phyloP scores from a whole-genome alignment of 257 asterid genomes.

The Marsdenia floribunda region DNA sequence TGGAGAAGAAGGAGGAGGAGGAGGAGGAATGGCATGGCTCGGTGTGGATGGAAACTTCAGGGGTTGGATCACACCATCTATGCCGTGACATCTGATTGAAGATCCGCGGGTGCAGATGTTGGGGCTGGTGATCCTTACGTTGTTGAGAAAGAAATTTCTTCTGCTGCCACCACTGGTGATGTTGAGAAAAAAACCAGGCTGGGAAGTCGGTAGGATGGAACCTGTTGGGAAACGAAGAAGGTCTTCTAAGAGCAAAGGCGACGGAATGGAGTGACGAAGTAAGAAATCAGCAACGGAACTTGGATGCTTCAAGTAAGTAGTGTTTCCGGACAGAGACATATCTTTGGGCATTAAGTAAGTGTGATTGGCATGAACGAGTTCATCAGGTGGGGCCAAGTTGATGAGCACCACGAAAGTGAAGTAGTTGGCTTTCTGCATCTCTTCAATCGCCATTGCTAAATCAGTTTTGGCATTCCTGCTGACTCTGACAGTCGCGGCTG shows the following conservation, averaged over 20 bases:
- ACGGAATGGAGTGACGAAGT: slow-evolving; percentile 63
- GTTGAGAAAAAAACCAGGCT: slow-evolving; percentile 40
- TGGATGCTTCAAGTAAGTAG: neutral
- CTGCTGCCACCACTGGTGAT: slow-evolving; percentile 41
- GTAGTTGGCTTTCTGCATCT: slow-evolving; percentile 71
- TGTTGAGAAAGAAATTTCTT: slow-evolving; percentile 48
- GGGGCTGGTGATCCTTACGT: slow-evolving; percentile 52
- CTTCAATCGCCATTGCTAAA: slow-evolving; percentile 31
- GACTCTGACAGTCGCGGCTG: slow-evolving; percentile 6
- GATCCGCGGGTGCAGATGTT: slow-evolving; percentile 50
- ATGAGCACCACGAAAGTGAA: slow-evolving; percentile 68
- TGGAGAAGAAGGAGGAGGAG: neutral
- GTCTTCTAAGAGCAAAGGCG: slow-evolving; percentile 53
- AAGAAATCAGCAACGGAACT: slow-evolving; percentile 43
- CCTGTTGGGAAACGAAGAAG: slow-evolving; percentile 58
- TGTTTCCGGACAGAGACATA: slow-evolving; percentile 32
- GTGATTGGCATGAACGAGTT: slow-evolving; percentile 29
- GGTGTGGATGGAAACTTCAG: neutral
- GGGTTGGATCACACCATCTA: slow-evolving; percentile 53
- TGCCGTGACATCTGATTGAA: slow-evolving; percentile 70
- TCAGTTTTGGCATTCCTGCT: slow-evolving; percentile 10
- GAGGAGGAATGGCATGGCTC: neutral
- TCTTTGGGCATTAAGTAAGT: slow-evolving; percentile 84
- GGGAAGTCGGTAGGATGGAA: slow-evolving; percentile 56
- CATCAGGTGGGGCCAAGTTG: slow-evolving; percentile 51